Percentiles rank a stretch among this genome's conserved stretches.
Conservation (phyloP, 495 filamentous ascomycete genomes). For the Penicillium argentinense region DNA sequence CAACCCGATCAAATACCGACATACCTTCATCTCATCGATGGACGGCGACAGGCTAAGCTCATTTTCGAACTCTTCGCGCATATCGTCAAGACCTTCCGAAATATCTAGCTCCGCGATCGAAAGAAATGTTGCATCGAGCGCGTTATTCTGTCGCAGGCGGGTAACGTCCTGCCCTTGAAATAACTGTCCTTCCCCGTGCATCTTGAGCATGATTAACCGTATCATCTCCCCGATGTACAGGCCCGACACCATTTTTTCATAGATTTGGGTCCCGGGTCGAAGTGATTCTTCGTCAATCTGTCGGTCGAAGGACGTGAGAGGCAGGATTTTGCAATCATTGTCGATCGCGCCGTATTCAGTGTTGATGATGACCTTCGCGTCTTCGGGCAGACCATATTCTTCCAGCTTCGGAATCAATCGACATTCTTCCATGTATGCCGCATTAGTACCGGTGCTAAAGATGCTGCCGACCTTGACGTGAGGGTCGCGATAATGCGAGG, state of each 20-base stretch:
- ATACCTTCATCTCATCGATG: constrained; percentile 73
- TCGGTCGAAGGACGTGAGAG: constrained; percentile 39
- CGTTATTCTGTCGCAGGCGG: constrained; percentile 64
- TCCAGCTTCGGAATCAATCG: constrained; percentile 83
- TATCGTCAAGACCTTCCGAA: constrained; percentile 69
- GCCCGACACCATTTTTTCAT: constrained; percentile 51
- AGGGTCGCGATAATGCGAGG: constrained; percentile 83
- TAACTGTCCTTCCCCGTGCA: constrained; percentile 31
- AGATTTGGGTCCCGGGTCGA: constrained; percentile 45
- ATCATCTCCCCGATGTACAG: constrained; percentile 50
- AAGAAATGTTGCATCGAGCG: constrained; percentile 77
- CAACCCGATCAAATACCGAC: constrained; percentile 77
- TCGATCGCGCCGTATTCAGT: constrained; percentile 98
- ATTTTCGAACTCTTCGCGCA: constrained; percentile 66
- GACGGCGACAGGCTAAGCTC: constrained; percentile 63
- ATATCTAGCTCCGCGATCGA: constrained; percentile 74
- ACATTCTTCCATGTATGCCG: constrained; percentile 90
- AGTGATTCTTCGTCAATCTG: constrained; percentile 41
- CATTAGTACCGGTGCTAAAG: constrained; percentile 95
- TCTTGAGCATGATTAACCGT: constrained; percentile 38
- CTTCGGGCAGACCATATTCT: constrained; percentile 74
- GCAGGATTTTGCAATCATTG: constrained; percentile 82
- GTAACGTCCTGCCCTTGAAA: constrained; percentile 48
- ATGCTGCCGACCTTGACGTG: constrained; percentile 89
- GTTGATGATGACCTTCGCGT: constrained; percentile 89